phyloP scores from a whole-genome alignment of 768 basidiomycete species.

The Collybiopsis confluens region DNA sequence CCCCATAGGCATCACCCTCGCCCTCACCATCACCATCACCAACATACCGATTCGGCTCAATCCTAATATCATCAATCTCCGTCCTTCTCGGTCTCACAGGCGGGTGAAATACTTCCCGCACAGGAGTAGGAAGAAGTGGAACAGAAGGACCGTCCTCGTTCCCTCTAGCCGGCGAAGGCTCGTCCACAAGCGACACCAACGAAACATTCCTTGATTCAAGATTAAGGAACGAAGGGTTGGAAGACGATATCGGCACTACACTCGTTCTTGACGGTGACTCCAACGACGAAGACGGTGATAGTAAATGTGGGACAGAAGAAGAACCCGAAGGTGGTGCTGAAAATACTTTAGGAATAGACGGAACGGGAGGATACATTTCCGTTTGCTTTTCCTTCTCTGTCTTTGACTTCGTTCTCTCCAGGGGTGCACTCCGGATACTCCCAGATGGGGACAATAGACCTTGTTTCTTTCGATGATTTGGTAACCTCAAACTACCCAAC shows the following conservation, averaged over 20 bases:
- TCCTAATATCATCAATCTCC: slow-evolving; percentile 1
- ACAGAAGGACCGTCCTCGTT: not conserved
- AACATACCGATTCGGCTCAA: not conserved
- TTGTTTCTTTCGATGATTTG: slow-evolving; percentile 26
- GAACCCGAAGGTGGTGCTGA: slow-evolving; percentile 10
- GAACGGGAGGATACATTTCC: slow-evolving; percentile 27
- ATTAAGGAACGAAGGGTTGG: slow-evolving; percentile 25
- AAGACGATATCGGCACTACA: too few relatives aligned
- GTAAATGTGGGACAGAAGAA: slow-evolving; percentile 9
- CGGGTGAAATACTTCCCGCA: not conserved
- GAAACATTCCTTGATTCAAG: slow-evolving; percentile 19
- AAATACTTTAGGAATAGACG: slow-evolving; percentile 16
- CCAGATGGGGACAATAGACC: slow-evolving; percentile 23
- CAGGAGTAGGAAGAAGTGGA: not conserved
- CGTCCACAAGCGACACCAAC: slow-evolving; percentile 6
- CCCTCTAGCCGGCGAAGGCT: not conserved
- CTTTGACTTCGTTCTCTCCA: too few relatives aligned
- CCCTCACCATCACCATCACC: not conserved
- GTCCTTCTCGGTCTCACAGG: not conserved
- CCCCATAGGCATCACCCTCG: too few relatives aligned
- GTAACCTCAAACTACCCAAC: slow-evolving; percentile 63
- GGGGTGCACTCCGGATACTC: slow-evolving; percentile 19
- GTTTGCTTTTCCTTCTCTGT: too few relatives aligned
- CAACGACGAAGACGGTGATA: slow-evolving; percentile 6
- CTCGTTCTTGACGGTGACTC: too few relatives aligned